Evolutionary conservation across 2,329 filamentous ascomycete species (phyloP), one percentile per base, ranked within the genome.

Genomic region (Kalaharituber pfeilii): DNA sequence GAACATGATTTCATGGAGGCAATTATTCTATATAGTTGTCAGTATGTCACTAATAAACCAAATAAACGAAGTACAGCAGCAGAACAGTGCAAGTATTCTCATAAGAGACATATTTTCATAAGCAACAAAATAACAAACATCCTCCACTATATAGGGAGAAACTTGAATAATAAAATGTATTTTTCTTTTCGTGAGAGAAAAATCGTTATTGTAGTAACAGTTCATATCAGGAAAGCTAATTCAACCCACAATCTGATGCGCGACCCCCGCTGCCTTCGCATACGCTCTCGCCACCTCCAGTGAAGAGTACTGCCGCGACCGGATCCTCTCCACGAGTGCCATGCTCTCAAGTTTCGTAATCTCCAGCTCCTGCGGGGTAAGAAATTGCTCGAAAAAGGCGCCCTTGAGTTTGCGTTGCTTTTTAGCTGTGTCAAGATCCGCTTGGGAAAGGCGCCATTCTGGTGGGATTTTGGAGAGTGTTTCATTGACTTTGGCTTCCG

Each of bases 1-100:
- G 9, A 68, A 65, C 1, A 72, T 62, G 0, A 71, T 63, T 61
- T 69, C 68, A 0, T 18, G 39, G 3, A 50, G 42, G 24, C n/a
- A 33, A 18, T 50, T 53, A 18, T 44, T 44, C 22, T 52, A 20
- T 7, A 24, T 20, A 52, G 18, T 13, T 3, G 49, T 7, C n/a
- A 24, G 50, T 44, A 27, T 47, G 27, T 27, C 28, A n/a, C n/a
- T 36, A 36, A n/a, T 36, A n/a, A 36, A 36, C 9, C 9, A n/a
- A 36, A 36, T 9, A 9, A n/a, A 36, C 30, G n/a, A 9, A 9
- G n/a, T 9, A 36, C 9, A 36, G 30, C 9, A n/a, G n/a, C n/a
- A 9, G 30, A 36, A 9, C 30, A n/a, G 30, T 9, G 30, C 30
- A 9, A 9, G 30, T 36, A n/a, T 36, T 36, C 9, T 36, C n/a